Conservation (phyloP, 1,139 yeast genomes). For the Yamadazyma oceani region DNA sequence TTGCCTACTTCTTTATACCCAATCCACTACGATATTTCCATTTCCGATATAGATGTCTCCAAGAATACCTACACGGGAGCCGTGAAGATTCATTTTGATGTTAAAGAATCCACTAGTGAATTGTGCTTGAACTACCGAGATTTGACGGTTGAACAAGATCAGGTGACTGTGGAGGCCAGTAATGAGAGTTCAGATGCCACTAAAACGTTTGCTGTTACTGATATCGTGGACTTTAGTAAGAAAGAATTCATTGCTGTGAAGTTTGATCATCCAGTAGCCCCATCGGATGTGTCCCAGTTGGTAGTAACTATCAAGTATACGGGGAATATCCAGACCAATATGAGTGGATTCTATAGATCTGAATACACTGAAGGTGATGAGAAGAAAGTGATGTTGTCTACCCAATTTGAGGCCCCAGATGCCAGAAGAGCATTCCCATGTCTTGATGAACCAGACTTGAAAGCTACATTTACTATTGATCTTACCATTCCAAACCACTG, state of each 20-base stretch:
- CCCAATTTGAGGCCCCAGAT: slow-evolving; percentile 86
- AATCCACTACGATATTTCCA: slow-evolving; percentile 41
- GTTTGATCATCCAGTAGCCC: slow-evolving; percentile 17
- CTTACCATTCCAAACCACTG: slow-evolving; percentile 54
- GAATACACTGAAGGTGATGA: slow-evolving; percentile 62
- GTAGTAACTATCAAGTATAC: slow-evolving; percentile 38
- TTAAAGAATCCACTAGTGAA: slow-evolving; percentile 31
- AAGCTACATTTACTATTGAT: slow-evolving; percentile 68
- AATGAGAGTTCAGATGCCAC: slow-evolving; percentile 9
- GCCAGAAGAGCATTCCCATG: slow-evolving; percentile 86
- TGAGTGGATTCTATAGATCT: slow-evolving; percentile 84
- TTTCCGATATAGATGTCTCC: slow-evolving; percentile 34
- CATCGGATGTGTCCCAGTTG: slow-evolving; percentile 15
- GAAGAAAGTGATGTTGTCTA: slow-evolving; percentile 66
- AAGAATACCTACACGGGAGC: slow-evolving; percentile 40
- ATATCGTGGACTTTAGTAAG: slow-evolving; percentile 13
- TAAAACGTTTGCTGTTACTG: slow-evolving; percentile 13
- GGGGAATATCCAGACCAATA: slow-evolving; percentile 54
- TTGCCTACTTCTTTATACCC: slow-evolving; percentile 47
- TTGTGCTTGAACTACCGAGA: slow-evolving; percentile 46
- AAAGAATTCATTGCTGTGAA: slow-evolving; percentile 31
- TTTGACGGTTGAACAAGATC: slow-evolving; percentile 23
- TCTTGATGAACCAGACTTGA: slow-evolving; percentile 75
- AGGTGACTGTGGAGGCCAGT: slow-evolving; percentile 12
- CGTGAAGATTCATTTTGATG: slow-evolving; percentile 38